Base-by-base conservation (phyloP, 192 early-diverging fungal species). In the Backusella psychrophila region DNA sequence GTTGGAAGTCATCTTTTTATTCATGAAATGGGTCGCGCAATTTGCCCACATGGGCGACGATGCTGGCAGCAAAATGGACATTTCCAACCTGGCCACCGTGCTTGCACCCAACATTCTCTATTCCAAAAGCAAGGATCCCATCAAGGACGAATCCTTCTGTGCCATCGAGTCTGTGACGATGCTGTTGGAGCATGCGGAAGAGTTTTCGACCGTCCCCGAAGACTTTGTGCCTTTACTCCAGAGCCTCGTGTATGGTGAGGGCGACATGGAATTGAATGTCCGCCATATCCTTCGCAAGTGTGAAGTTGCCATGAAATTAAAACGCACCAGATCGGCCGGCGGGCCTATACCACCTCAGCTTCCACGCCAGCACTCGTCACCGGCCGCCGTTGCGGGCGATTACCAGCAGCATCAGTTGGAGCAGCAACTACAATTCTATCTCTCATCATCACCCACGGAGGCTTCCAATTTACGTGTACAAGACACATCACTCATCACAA, bases 81-180 rank as follows among this genome's bases (percentile, higher is more conserved):
- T 94, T 6, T 86, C 87, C 42, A 99, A 98, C 75, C 76, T 99
- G 73, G 94, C 97, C 1, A 99, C 95, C 0, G 94, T 99, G 4
- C 93, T 99, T 65, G 92, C 96, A 12, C 98, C 98, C 63, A 98
- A 97, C 75, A 92, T 99, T 29, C 83, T 98, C 23, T 97, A 95
- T 74, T 90, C 93, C 4, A 94, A 95, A 78, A 88, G 90, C 68
- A 94, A 94, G 80, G 96, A 96, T 77, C 90, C 94, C 3, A 83
- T 85, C 35, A 90, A 93, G 31, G 91, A 91, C 65, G 90, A 94
- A 44, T 91, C 91, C 66, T 91, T 89, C 71, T 82, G 85, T 12
- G 91, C 90, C 4, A 92, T 91, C 71, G 85, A 87, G 53, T 91
- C 91, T 23, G 86, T 93, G 9, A 88, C 91, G 78, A 87, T 87